A percentile compares a stretch with the other conserved stretches of the same genome.
phyloP scores from a whole-genome alignment of 2,329 filamentous ascomycete species.

The Fusarium aywerte region DNA sequence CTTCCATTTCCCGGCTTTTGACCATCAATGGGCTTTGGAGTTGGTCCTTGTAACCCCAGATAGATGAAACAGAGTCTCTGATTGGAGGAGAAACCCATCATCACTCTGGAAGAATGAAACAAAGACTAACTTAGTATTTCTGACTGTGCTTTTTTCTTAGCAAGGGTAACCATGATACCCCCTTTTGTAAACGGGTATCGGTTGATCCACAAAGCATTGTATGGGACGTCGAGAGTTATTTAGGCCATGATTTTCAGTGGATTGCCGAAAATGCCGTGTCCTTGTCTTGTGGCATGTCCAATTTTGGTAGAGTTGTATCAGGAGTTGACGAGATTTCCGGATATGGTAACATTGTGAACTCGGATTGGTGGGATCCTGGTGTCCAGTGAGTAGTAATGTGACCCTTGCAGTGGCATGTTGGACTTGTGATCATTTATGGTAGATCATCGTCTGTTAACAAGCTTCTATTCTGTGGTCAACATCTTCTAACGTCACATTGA shows the following conservation, averaged over 20 bases:
- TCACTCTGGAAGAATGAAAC: constrained; percentile 37
- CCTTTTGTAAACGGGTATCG: background rate
- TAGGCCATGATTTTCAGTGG: background rate
- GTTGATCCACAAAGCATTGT: background rate
- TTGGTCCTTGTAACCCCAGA: constrained; percentile 21
- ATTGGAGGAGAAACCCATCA: constrained; percentile 45
- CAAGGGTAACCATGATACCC: background rate
- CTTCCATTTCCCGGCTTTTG: background rate
- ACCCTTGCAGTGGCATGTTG: constrained; percentile 1
- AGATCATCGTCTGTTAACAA: background rate
- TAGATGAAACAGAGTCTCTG: constrained; percentile 13
- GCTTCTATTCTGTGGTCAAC: background rate
- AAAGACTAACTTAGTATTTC: constrained; percentile 4
- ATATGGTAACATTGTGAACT: constrained; percentile 17
- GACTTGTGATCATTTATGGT: background rate
- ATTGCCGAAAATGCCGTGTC: constrained; percentile 12
- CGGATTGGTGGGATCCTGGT: constrained; percentile 25
- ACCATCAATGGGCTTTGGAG: background rate
- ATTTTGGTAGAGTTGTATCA: background rate
- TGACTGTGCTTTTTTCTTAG: background rate
- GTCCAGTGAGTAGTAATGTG: background rate
- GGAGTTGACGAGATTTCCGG: constrained; percentile 23
- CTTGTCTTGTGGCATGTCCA: background rate
- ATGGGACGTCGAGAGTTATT: background rate
- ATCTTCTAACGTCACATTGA: no score